A percentile compares a stretch with the other conserved stretches of the same genome.
Conservation (phyloP, 768 basidiomycete species). For the Dendrothele bispora region DNA sequence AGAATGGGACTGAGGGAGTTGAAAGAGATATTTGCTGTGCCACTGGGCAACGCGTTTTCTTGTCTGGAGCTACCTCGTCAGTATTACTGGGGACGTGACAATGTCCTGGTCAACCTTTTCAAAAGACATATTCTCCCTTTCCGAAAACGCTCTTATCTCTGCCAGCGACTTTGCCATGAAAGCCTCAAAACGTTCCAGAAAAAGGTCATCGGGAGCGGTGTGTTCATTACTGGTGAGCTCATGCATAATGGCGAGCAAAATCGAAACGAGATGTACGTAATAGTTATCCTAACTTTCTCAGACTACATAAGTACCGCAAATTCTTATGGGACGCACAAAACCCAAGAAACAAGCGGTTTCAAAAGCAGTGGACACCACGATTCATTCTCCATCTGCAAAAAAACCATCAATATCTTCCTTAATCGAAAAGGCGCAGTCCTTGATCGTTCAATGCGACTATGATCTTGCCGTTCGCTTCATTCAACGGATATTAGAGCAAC, state of each 20-base stretch:
- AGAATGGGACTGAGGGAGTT: conserved; percentile 16
- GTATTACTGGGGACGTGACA: conserved; percentile 15
- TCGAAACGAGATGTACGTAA: too few relatives aligned
- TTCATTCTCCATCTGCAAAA: conserved; percentile 18
- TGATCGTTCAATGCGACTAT: conserved; percentile 84
- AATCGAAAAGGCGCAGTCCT: conserved; percentile 75
- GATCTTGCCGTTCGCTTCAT: conserved; percentile 76
- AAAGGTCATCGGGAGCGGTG: conserved; percentile 48
- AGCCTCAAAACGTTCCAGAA: conserved; percentile 61
- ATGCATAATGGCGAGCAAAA: conserved; percentile 28
- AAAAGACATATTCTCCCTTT: conserved; percentile 55
- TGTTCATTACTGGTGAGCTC: conserved; percentile 31
- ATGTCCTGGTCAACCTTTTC: conserved; percentile 48
- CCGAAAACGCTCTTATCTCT: conserved; percentile 61
- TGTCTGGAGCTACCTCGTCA: conserved; percentile 34
- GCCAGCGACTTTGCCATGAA: conserved; percentile 58
- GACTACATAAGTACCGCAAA: conserved; percentile 5
- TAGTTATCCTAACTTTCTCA: too few relatives aligned
- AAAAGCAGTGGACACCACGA: conserved; percentile 29
- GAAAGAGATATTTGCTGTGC: conserved; percentile 61
- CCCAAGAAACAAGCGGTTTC: conserved; percentile 44
- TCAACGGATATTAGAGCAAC: conserved; percentile 62
- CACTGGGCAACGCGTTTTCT: conserved; percentile 61
- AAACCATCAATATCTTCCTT: conserved; percentile 53
- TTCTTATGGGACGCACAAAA: conserved; percentile 56